Percentiles rank a stretch among this genome's conserved stretches.
These are phyloP conservation scores for Bertia moriformis DNA, from an alignment of 2,329 filamentous ascomycete species.

Conservation along the genomic window DNA sequence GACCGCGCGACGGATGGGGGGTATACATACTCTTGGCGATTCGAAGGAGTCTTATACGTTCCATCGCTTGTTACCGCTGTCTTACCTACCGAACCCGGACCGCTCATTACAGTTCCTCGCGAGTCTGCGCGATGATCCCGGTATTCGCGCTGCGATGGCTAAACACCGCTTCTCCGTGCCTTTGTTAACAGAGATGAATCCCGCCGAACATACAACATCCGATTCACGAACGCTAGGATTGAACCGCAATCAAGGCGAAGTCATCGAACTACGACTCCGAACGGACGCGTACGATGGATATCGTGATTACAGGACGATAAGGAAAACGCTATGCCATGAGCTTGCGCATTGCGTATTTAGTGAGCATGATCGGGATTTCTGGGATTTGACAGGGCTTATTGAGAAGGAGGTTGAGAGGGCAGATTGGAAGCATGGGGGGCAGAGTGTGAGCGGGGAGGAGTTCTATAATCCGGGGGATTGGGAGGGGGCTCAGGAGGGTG, in stretches of 20 bases:
- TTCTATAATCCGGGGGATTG: conserved; percentile 18
- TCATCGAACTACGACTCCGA: conserved; percentile 78
- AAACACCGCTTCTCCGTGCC: conserved; percentile 74
- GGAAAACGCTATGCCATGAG: conserved; percentile 88
- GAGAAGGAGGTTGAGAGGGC: conserved; percentile 70
- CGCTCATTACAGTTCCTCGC: conserved; percentile 59
- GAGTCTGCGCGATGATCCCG: conserved; percentile 66
- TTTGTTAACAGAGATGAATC: conserved; percentile 90
- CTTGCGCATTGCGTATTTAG: conserved; percentile 81
- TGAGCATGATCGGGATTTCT: conserved; percentile 75
- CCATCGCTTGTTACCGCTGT: conserved; percentile 58
- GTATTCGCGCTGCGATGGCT: conserved; percentile 71
- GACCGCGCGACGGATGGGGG: background rate
- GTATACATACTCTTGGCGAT: background rate
- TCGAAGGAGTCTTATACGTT: conserved; percentile 58
- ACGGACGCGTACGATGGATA: conserved; percentile 93
- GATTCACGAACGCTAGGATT: conserved; percentile 67
- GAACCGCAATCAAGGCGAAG: conserved; percentile 76
- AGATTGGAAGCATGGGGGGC: conserved; percentile 35
- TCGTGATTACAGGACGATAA: conserved; percentile 78
- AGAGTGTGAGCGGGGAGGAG: conserved; percentile 49
- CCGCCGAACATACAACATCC: conserved; percentile 65
- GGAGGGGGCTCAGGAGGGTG: background rate
- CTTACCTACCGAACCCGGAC: conserved; percentile 62
- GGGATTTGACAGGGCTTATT: conserved; percentile 75